Percentiles rank a stretch among this genome's conserved stretches.
These are phyloP conservation scores for Daucus carota DNA, from an alignment of 129 eudicot genomes.

Conservation along the genomic window DH1_v3.0 NC_030388.2:27592001-27592500, in stretches of 20 bases:
- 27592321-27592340: background rate
- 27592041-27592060: no score
- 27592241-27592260: background rate
- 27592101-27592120: no score
- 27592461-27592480: no score
- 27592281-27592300: background rate
- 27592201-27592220: background rate
- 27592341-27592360: background rate
- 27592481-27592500: no score
- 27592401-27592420: background rate
- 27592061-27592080: no score
- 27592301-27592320: background rate
- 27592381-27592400: background rate
- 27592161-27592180: background rate
- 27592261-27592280: background rate
- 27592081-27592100: no score
- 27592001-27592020: no score
- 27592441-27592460: no score
- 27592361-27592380: slow-evolving; percentile 6
- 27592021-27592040: no score
- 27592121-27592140: no score
- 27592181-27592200: background rate
- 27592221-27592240: background rate
- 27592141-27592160: no score
- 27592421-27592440: no score